Conservation (phyloP, 768 basidiomycete genomes). For the Lactarius trivialis region DNA sequence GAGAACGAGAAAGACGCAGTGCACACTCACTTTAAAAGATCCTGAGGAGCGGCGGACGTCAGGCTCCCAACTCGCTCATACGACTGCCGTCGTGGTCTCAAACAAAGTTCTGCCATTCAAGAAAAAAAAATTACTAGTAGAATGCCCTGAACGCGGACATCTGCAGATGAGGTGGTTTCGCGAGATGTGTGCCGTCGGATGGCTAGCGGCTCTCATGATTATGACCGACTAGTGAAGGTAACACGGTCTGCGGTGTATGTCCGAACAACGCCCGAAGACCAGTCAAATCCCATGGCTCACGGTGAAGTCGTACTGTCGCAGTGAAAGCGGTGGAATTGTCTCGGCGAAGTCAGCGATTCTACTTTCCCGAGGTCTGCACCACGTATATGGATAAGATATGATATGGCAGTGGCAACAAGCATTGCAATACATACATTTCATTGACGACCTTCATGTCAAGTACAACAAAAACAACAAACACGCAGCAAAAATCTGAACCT, state of each 20-base stretch:
- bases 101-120: no score
- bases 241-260: neutral
- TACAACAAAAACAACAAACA: neutral
- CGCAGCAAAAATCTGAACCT: neutral
- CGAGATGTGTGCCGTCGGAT: neutral
- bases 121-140: no score
- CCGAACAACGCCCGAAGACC: neutral
- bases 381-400: neutral
- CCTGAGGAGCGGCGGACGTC: no score
- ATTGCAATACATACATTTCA: neutral
- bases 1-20: neutral
- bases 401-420: neutral
- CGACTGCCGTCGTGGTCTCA: no score
- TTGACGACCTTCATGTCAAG: neutral
- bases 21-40: neutral
- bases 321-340: no score
- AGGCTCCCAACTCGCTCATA: no score
- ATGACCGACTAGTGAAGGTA: neutral
- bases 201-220: neutral
- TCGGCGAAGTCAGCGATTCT: neutral
- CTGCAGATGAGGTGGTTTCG: neutral
- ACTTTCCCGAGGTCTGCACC: neutral
- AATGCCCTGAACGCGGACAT: neutral
- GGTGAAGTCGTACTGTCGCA: no score
- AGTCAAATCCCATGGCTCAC: neutral